phyloP scores from a whole-genome alignment of 129 eudicot species.

The Lactuca sativa region DNA sequence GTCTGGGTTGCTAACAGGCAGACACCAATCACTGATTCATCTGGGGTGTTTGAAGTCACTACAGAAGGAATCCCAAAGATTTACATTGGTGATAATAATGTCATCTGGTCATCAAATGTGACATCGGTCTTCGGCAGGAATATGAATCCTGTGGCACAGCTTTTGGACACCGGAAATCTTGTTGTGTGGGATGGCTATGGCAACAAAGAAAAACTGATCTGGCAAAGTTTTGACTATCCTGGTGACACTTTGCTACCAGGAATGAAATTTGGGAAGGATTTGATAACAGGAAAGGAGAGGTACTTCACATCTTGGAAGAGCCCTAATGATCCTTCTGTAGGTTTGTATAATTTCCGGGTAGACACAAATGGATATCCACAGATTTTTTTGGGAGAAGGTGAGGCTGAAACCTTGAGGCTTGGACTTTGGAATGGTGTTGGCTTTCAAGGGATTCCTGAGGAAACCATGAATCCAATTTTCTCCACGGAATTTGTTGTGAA shows the following conservation, averaged over 20 bases:
- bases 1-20: slow-evolving; percentile 19
- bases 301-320: slow-evolving; percentile 51
- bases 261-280: slow-evolving; percentile 37
- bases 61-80: slow-evolving; percentile 5
- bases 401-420: neutral
- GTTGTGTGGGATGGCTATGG: slow-evolving; percentile 9
- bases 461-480: slow-evolving; percentile 1
- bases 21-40: slow-evolving; percentile 28
- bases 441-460: slow-evolving; percentile 30
- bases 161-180: slow-evolving; percentile 33
- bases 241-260: slow-evolving; percentile 39
- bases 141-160: slow-evolving; percentile 2
- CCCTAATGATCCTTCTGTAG: slow-evolving; percentile 54
- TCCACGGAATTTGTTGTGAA: slow-evolving; percentile 1
- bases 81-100: neutral
- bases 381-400: slow-evolving; percentile 3
- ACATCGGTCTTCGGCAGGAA: neutral
- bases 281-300: slow-evolving; percentile 30
- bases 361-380: slow-evolving; percentile 55
- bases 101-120: slow-evolving; percentile 19
- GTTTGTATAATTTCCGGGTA: slow-evolving; percentile 18
- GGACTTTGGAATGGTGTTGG: slow-evolving; percentile 55
- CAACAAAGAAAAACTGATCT: neutral
- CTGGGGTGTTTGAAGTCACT: slow-evolving; percentile 27
- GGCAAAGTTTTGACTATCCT: slow-evolving; percentile 46